A percentile compares a stretch with the other conserved stretches of the same genome.
Evolutionary conservation across 2,329 filamentous ascomycete genomes (phyloP).

Genomic region (Colletotrichum eleusines): DNA sequence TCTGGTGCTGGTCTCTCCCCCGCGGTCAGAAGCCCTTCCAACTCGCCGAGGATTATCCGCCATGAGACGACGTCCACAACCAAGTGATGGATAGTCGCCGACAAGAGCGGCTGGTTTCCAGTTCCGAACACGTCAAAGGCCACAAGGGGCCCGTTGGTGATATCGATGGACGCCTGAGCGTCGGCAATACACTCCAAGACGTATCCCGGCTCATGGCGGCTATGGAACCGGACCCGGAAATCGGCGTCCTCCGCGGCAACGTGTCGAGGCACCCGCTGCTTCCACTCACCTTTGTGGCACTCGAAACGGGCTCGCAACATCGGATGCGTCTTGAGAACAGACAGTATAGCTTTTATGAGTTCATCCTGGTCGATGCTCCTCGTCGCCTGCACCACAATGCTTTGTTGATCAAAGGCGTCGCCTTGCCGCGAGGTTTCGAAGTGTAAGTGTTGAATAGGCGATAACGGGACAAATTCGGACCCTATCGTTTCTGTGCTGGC

Average conservation of each 20-base stretch:
- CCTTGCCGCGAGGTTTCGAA: slow-evolving; percentile 22
- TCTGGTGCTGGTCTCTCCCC: background rate
- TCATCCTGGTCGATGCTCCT: slow-evolving; percentile 7
- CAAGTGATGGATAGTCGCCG: slow-evolving; percentile 53
- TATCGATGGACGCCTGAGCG: slow-evolving; percentile 14
- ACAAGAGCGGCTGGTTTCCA: slow-evolving; percentile 44
- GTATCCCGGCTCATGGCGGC: slow-evolving; percentile 12
- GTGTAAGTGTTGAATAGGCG: slow-evolving; percentile 28
- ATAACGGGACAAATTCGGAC: background rate
- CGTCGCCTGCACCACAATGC: slow-evolving; percentile 16
- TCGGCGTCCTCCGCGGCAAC: background rate
- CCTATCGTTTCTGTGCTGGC: no score
- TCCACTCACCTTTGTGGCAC: slow-evolving; percentile 11
- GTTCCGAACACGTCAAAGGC: slow-evolving; percentile 22
- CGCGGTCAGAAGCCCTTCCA: slow-evolving; percentile 52
- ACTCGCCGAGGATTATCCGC: slow-evolving; percentile 57
- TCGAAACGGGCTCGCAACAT: slow-evolving; percentile 25
- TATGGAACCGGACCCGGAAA: slow-evolving; percentile 20
- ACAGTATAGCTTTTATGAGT: background rate
- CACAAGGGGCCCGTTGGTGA: background rate
- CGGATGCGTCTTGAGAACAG: slow-evolving; percentile 7
- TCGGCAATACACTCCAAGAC: slow-evolving; percentile 25
- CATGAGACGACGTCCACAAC: slow-evolving; percentile 60
- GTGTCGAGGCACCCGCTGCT: background rate
- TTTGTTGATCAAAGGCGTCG: slow-evolving; percentile 26